phyloP scores from a whole-genome alignment of 306 rosid species.

The Aeschynomene evenia region DNA sequence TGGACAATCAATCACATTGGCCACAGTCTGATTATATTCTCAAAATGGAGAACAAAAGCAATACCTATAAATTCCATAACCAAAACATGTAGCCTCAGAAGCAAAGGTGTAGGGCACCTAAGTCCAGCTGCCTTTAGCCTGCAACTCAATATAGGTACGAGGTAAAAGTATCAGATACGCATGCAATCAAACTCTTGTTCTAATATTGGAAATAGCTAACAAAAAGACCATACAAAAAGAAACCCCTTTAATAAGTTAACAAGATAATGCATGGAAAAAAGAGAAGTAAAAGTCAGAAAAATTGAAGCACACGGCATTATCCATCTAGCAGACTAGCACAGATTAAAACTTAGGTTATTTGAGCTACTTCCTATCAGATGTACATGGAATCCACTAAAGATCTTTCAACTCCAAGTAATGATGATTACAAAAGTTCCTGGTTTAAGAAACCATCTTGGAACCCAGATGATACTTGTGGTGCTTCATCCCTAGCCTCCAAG shows the following conservation, averaged over 20 bases:
- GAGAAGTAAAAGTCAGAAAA: not conserved
- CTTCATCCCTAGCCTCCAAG: not conserved
- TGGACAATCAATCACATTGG: not conserved
- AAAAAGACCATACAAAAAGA: not conserved
- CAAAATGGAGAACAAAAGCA: conserved; percentile 10
- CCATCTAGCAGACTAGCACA: not conserved
- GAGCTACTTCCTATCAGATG: not conserved
- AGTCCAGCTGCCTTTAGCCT: conserved; percentile 87
- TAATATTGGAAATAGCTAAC: not conserved
- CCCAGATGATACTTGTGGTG: not conserved
- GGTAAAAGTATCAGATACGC: conserved; percentile 1
- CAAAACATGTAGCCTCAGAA: conserved; percentile 69
- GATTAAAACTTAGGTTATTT: not conserved
- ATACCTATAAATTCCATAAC: conserved; percentile 96
- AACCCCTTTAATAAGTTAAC: not conserved
- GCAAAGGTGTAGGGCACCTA: conserved; percentile 68
- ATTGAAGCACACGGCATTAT: not conserved
- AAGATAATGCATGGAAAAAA: not conserved
- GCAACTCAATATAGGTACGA: conserved; percentile 25
- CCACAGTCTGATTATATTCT: not conserved
- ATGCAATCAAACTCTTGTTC: conserved; percentile 8
- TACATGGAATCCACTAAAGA: not conserved
- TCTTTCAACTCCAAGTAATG: not conserved
- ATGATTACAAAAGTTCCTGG: not conserved
- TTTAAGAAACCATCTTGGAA: not conserved